Percentiles rank a stretch among this genome's conserved stretches.
Evolutionary conservation across 352 stramenopile species (phyloP).

Genomic region (Globisporangium abappressorium): DNA sequence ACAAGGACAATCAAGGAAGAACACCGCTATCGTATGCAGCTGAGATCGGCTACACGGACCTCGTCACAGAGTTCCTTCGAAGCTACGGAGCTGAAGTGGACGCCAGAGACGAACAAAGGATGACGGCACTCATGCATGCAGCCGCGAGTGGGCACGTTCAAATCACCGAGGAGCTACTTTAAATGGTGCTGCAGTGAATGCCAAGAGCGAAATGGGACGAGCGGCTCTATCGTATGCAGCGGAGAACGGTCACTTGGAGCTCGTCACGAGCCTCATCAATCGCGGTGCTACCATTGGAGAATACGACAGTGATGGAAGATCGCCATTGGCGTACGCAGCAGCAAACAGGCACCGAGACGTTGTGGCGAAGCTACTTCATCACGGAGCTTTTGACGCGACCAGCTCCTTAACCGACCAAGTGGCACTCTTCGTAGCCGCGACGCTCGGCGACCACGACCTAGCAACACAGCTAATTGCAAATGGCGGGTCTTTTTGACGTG

Average conservation of each 20-base stretch:
- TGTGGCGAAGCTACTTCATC: not conserved
- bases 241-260: not conserved
- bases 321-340: not conserved
- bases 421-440: not conserved
- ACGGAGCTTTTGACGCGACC: not conserved
- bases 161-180: not conserved
- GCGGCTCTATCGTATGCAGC: not conserved
- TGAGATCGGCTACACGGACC: not conserved
- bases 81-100: not conserved
- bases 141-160: not conserved
- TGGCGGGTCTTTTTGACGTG: not conserved
- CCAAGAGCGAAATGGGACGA: not conserved
- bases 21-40: not conserved
- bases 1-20: not conserved
- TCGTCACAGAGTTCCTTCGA: not conserved
- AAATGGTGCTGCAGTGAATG: not conserved
- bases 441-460: not conserved
- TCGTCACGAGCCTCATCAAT: not conserved
- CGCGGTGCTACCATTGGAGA: not conserved
- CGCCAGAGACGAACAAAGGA: not conserved
- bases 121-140: not conserved
- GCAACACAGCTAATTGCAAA: not conserved
- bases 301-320: not conserved
- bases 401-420: not conserved
- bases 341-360: not conserved